Evolutionary conservation across 371 early-diverging fungal species (phyloP).

Genomic region (Lichtheimia hyalospora): DNA sequence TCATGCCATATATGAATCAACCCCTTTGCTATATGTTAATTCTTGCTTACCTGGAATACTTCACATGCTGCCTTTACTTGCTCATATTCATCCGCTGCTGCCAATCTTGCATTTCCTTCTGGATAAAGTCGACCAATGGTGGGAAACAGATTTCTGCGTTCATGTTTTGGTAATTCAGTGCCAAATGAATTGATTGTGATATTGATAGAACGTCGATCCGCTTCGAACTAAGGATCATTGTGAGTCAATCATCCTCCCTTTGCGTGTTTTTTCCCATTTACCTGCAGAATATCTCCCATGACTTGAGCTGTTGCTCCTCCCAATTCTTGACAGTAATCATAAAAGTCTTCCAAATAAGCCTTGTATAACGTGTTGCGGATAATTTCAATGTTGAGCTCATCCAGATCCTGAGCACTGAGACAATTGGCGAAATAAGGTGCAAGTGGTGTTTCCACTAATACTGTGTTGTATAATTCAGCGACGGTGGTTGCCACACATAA

Average conservation of each 20-base stretch:
- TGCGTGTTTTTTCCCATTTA: slow-evolving; percentile 29
- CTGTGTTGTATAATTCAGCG: slow-evolving; percentile 92
- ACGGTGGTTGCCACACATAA: slow-evolving; percentile 97
- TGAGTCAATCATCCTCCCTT: no score
- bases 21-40: no score
- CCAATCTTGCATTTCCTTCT: slow-evolving; percentile 82
- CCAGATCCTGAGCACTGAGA: slow-evolving; percentile 93
- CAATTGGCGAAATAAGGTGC: slow-evolving; percentile 98
- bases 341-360: slow-evolving; percentile 98
- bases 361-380: slow-evolving; percentile 98
- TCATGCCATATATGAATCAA: neutral
- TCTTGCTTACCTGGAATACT: slow-evolving; percentile 76
- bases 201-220: slow-evolving; percentile 96
- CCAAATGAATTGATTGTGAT: slow-evolving; percentile 98
- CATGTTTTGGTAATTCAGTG: slow-evolving; percentile 95
- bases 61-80: slow-evolving; percentile 89
- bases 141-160: slow-evolving; percentile 93
- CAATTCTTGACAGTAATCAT: slow-evolving; percentile 80
- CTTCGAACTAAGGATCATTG: slow-evolving; percentile 78
- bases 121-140: slow-evolving; percentile 90
- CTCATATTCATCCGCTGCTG: slow-evolving; percentile 89
- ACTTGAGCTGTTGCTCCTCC: slow-evolving; percentile 92
- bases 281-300: slow-evolving; percentile 91
- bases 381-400: slow-evolving; percentile 98
- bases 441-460: slow-evolving; percentile 95